Conservation (phyloP, 1,139 yeast species). For the Sugiyamaella neomexicana region DNA sequence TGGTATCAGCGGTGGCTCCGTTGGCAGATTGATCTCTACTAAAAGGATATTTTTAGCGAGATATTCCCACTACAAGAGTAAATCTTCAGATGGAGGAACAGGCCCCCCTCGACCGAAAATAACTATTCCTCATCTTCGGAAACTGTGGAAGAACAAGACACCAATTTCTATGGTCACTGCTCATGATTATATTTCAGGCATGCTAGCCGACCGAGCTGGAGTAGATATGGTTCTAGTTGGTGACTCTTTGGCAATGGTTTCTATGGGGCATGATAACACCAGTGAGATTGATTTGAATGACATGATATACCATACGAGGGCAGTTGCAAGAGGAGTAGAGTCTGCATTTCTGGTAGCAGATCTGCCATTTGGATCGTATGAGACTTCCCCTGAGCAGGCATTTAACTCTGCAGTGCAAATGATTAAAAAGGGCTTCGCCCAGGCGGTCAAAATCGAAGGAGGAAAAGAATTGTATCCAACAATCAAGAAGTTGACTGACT, state of each 20-base stretch:
- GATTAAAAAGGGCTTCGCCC: slow-evolving; percentile 64
- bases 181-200: slow-evolving; percentile 79
- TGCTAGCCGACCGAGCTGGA: slow-evolving; percentile 65
- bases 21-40: not conserved
- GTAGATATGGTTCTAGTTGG: slow-evolving; percentile 80
- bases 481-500: slow-evolving; percentile 52
- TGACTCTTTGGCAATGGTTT: slow-evolving; percentile 90
- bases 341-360: slow-evolving; percentile 78
- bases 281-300: slow-evolving; percentile 75
- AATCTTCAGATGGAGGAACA: slow-evolving; percentile 1
- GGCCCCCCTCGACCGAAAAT: slow-evolving; percentile 31
- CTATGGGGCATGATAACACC: slow-evolving; percentile 79
- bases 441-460: slow-evolving; percentile 87
- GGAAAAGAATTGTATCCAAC: slow-evolving; percentile 56
- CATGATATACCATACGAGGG: slow-evolving; percentile 70
- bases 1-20: not conserved
- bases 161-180: slow-evolving; percentile 82
- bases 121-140: slow-evolving; percentile 48
- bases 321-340: slow-evolving; percentile 71
- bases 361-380: slow-evolving; percentile 86
- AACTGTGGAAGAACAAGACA: slow-evolving; percentile 44
- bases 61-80: slow-evolving; percentile 10
- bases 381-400: slow-evolving; percentile 64
- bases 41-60: not conserved
- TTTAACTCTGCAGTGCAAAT: slow-evolving; percentile 60